phyloP scores from a whole-genome alignment of 2,329 filamentous ascomycete species.

The Mariannaea elegans region DNA sequence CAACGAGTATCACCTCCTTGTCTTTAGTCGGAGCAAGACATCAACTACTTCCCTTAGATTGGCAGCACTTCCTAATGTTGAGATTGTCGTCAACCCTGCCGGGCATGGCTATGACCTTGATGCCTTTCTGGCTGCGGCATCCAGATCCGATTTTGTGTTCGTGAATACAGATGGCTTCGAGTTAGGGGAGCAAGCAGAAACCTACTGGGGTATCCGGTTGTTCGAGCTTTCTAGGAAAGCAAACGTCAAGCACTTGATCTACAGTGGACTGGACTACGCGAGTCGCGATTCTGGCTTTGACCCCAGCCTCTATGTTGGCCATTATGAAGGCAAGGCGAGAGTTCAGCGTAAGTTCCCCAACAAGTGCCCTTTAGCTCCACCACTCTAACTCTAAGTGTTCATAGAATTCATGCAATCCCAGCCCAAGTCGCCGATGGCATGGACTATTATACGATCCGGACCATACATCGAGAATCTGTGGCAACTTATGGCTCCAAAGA shows the following conservation, averaged over 20 bases:
- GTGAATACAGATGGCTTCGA: conserved; percentile 4
- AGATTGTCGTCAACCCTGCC: conserved; percentile 1
- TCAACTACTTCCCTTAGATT: background rate
- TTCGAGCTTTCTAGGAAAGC: conserved; percentile 1
- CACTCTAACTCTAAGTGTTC: too few species aligned
- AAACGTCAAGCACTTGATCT: background rate
- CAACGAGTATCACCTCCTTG: conserved; percentile 1
- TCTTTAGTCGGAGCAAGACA: background rate
- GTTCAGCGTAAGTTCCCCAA: background rate
- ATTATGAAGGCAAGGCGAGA: conserved; percentile 10
- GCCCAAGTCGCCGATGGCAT: too few species aligned
- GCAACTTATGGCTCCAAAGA: background rate
- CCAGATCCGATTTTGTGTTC: background rate
- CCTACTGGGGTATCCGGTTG: background rate
- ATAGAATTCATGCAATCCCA: too few species aligned
- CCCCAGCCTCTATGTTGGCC: conserved; percentile 3
- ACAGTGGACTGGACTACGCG: background rate
- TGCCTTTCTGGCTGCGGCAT: background rate
- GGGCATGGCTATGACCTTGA: background rate
- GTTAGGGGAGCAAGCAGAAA: conserved; percentile 1
- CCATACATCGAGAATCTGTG: too few species aligned
- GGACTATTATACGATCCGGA: too few species aligned
- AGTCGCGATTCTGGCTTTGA: background rate
- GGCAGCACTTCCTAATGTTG: conserved; percentile 1
- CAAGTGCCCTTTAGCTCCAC: too few species aligned